Conservation (phyloP, 2,329 filamentous ascomycete species). For the Phialocephala sp. region DNA sequence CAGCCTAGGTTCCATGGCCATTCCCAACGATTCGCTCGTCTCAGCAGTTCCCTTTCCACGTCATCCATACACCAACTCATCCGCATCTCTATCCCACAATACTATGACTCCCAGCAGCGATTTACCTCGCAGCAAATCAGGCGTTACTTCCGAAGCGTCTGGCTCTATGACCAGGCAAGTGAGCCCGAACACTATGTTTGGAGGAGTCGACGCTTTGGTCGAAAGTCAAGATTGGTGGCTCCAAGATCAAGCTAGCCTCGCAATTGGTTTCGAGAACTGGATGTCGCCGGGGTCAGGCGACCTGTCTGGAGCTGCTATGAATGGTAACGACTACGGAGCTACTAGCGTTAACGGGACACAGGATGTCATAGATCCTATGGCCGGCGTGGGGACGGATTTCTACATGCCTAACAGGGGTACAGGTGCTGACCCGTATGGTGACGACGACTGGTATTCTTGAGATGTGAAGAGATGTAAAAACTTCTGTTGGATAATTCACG, state of each 20-base stretch:
- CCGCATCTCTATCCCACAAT: slow-evolving; percentile 21
- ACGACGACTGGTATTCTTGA: slow-evolving; percentile 9
- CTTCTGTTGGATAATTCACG: background rate
- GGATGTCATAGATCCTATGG: slow-evolving; percentile 15
- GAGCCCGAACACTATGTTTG: slow-evolving; percentile 58
- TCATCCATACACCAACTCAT: slow-evolving; percentile 25
- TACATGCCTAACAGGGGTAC: slow-evolving; percentile 23
- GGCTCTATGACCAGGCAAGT: slow-evolving; percentile 43
- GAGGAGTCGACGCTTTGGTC: slow-evolving; percentile 63
- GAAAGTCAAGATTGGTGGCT: slow-evolving; percentile 71
- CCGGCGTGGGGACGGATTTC: slow-evolving; percentile 20
- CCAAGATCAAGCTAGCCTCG: slow-evolving; percentile 64
- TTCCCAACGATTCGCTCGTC: slow-evolving; percentile 26
- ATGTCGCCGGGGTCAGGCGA: slow-evolving; percentile 30
- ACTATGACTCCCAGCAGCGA: slow-evolving; percentile 24
- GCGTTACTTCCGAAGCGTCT: slow-evolving; percentile 27
- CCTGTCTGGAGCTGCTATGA: slow-evolving; percentile 18
- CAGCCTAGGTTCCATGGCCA: slow-evolving; percentile 26
- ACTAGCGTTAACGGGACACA: slow-evolving; percentile 6
- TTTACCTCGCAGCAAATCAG: slow-evolving; percentile 29
- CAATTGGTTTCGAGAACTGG: slow-evolving; percentile 68
- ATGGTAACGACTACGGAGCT: slow-evolving; percentile 11
- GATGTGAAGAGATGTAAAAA: background rate
- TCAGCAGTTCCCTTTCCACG: slow-evolving; percentile 32
- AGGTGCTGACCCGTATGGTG: background rate